Evolutionary conservation across 345 rosid genomes (phyloP).

Genomic region (Adansonia digitata): DNA sequence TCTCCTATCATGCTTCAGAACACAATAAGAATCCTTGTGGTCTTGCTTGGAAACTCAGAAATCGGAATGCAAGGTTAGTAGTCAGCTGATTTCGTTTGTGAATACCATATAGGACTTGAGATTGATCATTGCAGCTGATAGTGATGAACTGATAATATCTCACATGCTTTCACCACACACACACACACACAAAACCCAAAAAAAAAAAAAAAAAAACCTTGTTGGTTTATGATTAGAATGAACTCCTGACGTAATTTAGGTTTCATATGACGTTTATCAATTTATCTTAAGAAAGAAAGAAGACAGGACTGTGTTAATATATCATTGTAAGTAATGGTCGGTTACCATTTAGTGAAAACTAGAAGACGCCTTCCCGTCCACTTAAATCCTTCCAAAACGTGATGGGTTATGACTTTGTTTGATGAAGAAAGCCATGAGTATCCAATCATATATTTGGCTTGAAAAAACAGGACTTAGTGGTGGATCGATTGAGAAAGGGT

Average conservation of each 20-base stretch:
- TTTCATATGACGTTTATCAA: not conserved
- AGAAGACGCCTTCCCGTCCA: conserved; percentile 46
- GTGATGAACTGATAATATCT: not conserved
- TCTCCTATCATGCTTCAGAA: not conserved
- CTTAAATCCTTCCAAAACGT: conserved; percentile 39
- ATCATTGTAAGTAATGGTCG: not conserved
- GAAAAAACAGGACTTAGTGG: conserved; percentile 52
- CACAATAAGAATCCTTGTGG: not conserved
- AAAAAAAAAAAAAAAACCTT: not conserved
- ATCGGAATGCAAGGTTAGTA: not conserved
- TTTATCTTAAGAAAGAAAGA: not conserved
- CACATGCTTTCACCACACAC: not conserved
- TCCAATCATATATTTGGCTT: conserved; percentile 40
- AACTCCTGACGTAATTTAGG: not conserved
- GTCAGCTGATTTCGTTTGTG: not conserved
- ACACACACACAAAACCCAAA: too few species aligned
- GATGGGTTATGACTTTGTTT: conserved; percentile 38
- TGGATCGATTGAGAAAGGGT: conserved; percentile 76
- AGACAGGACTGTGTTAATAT: not conserved
- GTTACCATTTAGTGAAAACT: too few species aligned
- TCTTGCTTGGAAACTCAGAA: too few species aligned
- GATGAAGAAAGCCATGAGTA: conserved; percentile 40
- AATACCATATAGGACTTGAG: not conserved
- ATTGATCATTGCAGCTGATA: not conserved
- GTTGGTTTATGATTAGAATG: not conserved